phyloP scores from a whole-genome alignment of 179 eudicot genomes.

The Beta macrorhiza region DNA sequence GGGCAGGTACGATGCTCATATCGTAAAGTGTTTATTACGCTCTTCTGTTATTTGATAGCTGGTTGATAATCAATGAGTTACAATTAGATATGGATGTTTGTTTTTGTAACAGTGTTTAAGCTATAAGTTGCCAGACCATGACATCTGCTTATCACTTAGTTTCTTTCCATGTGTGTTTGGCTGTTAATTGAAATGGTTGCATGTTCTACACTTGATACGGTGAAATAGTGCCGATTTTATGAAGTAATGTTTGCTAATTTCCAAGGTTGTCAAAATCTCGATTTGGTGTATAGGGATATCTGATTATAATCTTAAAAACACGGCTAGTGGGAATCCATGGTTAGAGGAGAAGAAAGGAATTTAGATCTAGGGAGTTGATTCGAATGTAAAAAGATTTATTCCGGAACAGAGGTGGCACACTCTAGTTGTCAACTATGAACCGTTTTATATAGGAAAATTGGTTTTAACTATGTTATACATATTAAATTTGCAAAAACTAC shows the following conservation, averaged over 20 bases:
- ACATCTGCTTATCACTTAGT: too few species aligned
- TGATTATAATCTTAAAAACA: neutral
- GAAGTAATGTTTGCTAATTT: neutral
- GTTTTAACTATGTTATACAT: too few species aligned
- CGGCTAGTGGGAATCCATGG: neutral
- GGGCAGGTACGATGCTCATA: conserved; percentile 60
- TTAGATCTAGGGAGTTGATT: too few species aligned
- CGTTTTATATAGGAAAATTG: too few species aligned
- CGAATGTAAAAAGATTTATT: too few species aligned
- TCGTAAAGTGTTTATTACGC: neutral
- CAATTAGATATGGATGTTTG: neutral
- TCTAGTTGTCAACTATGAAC: too few species aligned
- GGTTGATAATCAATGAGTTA: neutral
- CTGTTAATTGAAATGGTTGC: too few species aligned
- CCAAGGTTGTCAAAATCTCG: neutral
- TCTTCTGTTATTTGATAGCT: neutral
- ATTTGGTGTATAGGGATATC: neutral
- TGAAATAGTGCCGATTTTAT: neutral
- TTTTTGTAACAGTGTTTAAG: neutral
- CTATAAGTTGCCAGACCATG: neutral
- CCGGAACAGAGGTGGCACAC: too few species aligned
- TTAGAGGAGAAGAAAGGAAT: too few species aligned
- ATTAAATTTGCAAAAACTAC: too few species aligned
- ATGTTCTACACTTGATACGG: too few species aligned
- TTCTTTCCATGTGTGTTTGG: too few species aligned